A percentile compares a stretch with the other conserved stretches of the same genome.
phyloP scores from a whole-genome alignment of 371 early-diverging fungal genomes.

The Mucor racemosus region DNA sequence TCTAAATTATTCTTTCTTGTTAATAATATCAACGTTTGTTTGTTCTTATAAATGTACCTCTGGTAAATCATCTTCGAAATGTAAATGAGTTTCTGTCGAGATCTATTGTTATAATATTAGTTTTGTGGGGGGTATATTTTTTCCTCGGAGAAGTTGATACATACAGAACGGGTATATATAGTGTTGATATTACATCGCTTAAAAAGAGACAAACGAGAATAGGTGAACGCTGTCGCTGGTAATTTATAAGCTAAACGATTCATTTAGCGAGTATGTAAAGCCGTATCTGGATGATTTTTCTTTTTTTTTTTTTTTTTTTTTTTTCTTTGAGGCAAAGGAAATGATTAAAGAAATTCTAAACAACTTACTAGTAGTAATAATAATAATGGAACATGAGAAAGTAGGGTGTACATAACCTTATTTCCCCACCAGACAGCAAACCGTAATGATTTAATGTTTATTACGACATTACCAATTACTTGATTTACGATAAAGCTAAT shows the following conservation, averaged over 20 bases:
- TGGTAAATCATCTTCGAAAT: constrained; percentile 25
- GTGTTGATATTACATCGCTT: neutral
- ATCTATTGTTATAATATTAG: constrained; percentile 7
- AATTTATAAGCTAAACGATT: neutral
- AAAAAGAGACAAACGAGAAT: neutral
- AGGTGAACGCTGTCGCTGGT: neutral
- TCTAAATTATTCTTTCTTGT: constrained; percentile 31
- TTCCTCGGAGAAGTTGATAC: neutral
- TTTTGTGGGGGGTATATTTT: neutral
- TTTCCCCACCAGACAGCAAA: neutral
- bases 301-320: neutral
- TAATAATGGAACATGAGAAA: neutral
- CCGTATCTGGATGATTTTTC: neutral
- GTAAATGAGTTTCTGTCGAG: constrained; percentile 24
- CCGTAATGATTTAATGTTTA: too few species aligned
- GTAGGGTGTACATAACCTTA: constrained; percentile 1
- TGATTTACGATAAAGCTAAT: too few species aligned
- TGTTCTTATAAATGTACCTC: constrained; percentile 12
- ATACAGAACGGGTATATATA: constrained; percentile 8
- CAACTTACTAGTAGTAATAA: neutral
- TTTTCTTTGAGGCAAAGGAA: neutral
- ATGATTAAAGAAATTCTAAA: neutral
- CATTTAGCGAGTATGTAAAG: neutral
- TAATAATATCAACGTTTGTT: neutral
- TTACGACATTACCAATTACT: too few species aligned